Conservation (phyloP, 2,329 filamentous ascomycete genomes). For the Thelonectria blattea region DNA sequence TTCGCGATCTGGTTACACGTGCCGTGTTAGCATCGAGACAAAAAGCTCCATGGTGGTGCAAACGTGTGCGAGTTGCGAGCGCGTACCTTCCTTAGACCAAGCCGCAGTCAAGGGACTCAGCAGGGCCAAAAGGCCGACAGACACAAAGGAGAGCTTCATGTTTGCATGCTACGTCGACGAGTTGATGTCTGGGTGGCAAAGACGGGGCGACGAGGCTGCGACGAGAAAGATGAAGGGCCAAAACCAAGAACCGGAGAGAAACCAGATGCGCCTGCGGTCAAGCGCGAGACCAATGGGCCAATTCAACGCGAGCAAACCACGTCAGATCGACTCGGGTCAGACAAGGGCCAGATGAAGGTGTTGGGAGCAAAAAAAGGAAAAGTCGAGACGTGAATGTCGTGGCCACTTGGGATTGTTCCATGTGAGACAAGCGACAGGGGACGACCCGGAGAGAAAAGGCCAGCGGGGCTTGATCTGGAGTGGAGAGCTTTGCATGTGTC, state of each 20-base stretch:
- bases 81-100: conserved; percentile 86
- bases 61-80: conserved; percentile 12
- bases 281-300: conserved; percentile 14
- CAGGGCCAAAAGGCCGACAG: conserved; percentile 72
- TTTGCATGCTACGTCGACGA: conserved; percentile 47
- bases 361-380: conserved; percentile 8
- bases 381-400: conserved; percentile 20
- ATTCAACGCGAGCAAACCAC: neutral
- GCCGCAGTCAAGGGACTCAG: conserved; percentile 72
- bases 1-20: conserved; percentile 75
- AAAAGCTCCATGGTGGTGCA: neutral
- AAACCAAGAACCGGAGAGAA: too few relatives aligned
- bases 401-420: conserved; percentile 19
- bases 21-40: conserved; percentile 11
- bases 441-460: conserved; percentile 10
- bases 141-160: conserved; percentile 75
- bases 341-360: neutral
- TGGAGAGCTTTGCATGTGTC: neutral
- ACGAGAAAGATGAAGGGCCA: neutral
- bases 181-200: conserved; percentile 1
- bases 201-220: conserved; percentile 1
- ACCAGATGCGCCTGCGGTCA: conserved; percentile 5
- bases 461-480: neutral
- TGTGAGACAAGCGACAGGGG: conserved; percentile 13
- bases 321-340: neutral